Conservation (phyloP, 805 yeast species). For the Zygosaccharomyces siamensis region DNA sequence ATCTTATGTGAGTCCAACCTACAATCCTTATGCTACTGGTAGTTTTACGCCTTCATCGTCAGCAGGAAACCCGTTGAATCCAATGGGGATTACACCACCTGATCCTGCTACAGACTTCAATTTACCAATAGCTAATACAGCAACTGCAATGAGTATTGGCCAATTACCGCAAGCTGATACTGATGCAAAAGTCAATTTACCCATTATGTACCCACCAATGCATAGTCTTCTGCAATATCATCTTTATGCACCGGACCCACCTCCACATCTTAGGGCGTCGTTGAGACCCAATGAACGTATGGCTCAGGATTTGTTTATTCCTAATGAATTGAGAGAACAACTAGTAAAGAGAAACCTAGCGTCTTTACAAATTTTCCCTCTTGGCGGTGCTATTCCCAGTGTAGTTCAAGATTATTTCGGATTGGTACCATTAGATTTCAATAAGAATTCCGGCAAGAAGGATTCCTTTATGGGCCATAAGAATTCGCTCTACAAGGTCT, state of each 20-base stretch:
- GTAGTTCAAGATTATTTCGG: conserved; percentile 80
- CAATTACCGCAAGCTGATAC: conserved; percentile 2
- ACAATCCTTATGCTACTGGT: conserved; percentile 31
- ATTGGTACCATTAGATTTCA: conserved; percentile 69
- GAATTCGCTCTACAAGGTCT: conserved; percentile 70
- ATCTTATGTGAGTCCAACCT: conserved; percentile 23
- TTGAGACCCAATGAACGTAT: conserved; percentile 68
- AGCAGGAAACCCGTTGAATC: conserved; percentile 21
- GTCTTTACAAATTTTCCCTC: conserved; percentile 56
- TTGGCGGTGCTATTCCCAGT: conserved; percentile 52
- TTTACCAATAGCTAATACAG: conserved; percentile 3
- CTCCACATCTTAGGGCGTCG: conserved; percentile 59
- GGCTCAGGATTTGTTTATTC: conserved; percentile 64
- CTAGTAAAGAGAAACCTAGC: conserved; percentile 76
- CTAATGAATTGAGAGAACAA: conserved; percentile 64
- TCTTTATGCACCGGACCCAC: conserved; percentile 84
- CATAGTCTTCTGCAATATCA: conserved; percentile 62
- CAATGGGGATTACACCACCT: conserved; percentile 5
- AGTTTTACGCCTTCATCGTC: conserved; percentile 30
- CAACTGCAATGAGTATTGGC: conserved; percentile 4
- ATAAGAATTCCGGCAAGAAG: conserved; percentile 34
- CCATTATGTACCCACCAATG: conserved; percentile 38
- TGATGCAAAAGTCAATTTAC: conserved; percentile 23
- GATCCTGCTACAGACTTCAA: conserved; percentile 3
- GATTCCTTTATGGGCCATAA: conserved; percentile 46